Percentiles rank a stretch among this genome's conserved stretches.
Conservation (phyloP, 1,284 basidiomycete species). For the Apiotrichum gamsii region DNA sequence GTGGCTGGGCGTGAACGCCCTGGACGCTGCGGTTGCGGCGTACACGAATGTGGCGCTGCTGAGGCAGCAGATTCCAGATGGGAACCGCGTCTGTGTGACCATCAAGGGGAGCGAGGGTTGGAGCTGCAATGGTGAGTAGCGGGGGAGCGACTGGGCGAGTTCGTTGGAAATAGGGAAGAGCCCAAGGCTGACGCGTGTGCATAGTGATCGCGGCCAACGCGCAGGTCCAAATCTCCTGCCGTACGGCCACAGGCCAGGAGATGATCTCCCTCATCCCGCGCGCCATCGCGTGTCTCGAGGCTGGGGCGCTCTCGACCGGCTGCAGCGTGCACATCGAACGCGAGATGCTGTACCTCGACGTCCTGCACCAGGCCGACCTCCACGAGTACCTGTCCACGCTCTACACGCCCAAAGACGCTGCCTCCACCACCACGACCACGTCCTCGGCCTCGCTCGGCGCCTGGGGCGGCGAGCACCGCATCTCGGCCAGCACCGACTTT, state of each 20-base stretch:
- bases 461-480: background rate
- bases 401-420: too few species aligned
- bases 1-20: slow-evolving; percentile 46
- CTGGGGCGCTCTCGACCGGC: slow-evolving; percentile 43
- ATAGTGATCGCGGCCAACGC: slow-evolving; percentile 41
- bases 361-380: slow-evolving; percentile 27
- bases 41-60: slow-evolving; percentile 48
- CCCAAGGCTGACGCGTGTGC: background rate
- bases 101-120: slow-evolving; percentile 37
- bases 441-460: slow-evolving; percentile 9
- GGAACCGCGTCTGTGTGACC: slow-evolving; percentile 32
- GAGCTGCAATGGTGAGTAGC: slow-evolving; percentile 20
- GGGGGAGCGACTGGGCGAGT: too few species aligned
- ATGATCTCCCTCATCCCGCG: slow-evolving; percentile 26
- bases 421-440: too few species aligned
- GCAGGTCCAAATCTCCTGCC: slow-evolving; percentile 22
- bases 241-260: slow-evolving; percentile 29
- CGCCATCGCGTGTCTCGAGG: slow-evolving; percentile 42
- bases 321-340: slow-evolving; percentile 34
- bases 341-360: slow-evolving; percentile 37
- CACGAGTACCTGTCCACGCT: slow-evolving; percentile 10
- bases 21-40: slow-evolving; percentile 49
- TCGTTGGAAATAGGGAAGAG: background rate
- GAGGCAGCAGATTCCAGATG: slow-evolving; percentile 42
- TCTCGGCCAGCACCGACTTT: slow-evolving; percentile 1